These are phyloP conservation scores for Zygotorulaspora mrakii DNA, from an alignment of 1,139 yeast species.

Conservation along the genomic window DNA sequence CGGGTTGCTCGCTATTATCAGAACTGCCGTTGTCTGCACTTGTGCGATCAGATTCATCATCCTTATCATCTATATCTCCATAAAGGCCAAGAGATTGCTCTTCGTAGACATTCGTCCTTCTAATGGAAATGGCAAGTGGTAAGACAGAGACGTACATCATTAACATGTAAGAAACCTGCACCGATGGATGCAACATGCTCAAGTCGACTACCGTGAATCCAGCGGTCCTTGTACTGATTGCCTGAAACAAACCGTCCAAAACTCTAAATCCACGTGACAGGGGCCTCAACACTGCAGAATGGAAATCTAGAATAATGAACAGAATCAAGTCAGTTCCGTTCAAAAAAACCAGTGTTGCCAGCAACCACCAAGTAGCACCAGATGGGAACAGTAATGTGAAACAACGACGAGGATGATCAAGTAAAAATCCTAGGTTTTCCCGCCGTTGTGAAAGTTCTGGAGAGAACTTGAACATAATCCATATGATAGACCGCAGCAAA, in stretches of 20 bases:
- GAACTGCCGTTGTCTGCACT: constrained; percentile 19
- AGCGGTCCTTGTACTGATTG: constrained; percentile 90
- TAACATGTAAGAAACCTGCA: constrained; percentile 86
- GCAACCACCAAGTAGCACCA: constrained; percentile 93
- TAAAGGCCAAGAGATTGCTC: constrained; percentile 92
- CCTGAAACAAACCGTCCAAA: constrained; percentile 82
- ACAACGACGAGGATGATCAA: constrained; percentile 97
- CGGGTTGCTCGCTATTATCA: constrained; percentile 34
- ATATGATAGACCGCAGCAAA: constrained; percentile 69
- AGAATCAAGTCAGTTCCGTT: constrained; percentile 76
- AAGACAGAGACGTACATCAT: constrained; percentile 98
- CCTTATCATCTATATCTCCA: constrained; percentile 41
- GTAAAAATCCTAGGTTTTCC: constrained; percentile 78
- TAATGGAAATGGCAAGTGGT: constrained; percentile 91
- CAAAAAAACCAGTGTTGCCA: constrained; percentile 64
- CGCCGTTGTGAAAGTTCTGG: constrained; percentile 60
- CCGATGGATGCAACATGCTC: constrained; percentile 74
- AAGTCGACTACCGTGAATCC: constrained; percentile 77
- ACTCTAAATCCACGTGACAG: constrained; percentile 66
- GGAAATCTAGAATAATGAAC: constrained; percentile 72
- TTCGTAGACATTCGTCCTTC: constrained; percentile 96
- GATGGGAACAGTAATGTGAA: constrained; percentile 89
- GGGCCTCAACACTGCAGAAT: constrained; percentile 45
- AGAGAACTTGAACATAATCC: constrained; percentile 68
- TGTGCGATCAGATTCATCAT: constrained; percentile 17